These are phyloP conservation scores for Pleomassaria siparia DNA, from an alignment of 2,329 filamentous ascomycete genomes.

Conservation along the genomic window DNA sequence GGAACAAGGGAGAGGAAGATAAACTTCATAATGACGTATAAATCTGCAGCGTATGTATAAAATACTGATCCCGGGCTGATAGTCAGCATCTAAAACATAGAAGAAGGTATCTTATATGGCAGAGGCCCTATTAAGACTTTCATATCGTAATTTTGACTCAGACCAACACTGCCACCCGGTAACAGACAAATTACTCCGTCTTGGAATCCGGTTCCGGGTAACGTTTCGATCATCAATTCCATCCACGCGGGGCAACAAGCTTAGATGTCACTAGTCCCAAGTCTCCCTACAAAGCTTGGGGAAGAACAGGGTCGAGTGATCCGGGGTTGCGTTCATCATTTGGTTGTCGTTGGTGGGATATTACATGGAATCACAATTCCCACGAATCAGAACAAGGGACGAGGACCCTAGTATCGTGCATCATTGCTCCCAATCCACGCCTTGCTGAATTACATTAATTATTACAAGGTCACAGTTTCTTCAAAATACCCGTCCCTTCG, in stretches of 20 bases:
- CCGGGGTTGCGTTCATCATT: background rate
- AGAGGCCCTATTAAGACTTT: background rate
- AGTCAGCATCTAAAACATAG: background rate
- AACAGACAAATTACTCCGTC: conserved; percentile 2
- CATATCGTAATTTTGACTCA: background rate
- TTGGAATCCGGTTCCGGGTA: conserved; percentile 1
- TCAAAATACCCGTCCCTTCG: background rate
- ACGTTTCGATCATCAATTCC: background rate
- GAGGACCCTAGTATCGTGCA: background rate
- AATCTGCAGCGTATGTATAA: background rate
- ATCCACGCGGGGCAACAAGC: conserved; percentile 5
- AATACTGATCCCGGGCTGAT: background rate
- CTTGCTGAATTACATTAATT: too few species aligned
- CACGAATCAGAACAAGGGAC: background rate
- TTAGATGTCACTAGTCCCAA: conserved; percentile 6
- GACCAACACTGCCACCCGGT: background rate
- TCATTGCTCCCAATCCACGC: background rate
- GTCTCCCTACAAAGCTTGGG: background rate
- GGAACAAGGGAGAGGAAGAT: conserved; percentile 16
- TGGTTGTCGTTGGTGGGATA: background rate
- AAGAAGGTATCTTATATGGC: conserved; percentile 22
- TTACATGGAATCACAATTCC: background rate
- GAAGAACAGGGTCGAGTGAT: background rate
- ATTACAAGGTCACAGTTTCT: background rate
- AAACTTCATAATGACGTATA: conserved; percentile 20